A percentile compares a stretch with the other conserved stretches of the same genome.
Evolutionary conservation across 2,329 filamentous ascomycete genomes (phyloP).

Genomic region (Alternaria sp.): DNA sequence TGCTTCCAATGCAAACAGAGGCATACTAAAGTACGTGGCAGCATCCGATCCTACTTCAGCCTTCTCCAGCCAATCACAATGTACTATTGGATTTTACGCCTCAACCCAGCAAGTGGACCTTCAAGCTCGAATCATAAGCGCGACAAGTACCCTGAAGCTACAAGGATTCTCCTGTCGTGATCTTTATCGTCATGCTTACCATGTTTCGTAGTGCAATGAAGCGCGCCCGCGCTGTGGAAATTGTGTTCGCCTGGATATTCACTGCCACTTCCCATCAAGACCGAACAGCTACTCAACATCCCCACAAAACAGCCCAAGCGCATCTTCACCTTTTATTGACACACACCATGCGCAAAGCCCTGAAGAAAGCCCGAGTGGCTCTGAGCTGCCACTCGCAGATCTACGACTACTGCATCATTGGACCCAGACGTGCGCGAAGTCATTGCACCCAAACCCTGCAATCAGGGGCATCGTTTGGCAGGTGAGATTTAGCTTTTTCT

Average conservation of each 20-base stretch:
- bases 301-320: slow-evolving; percentile 27
- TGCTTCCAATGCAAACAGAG: slow-evolving; percentile 46
- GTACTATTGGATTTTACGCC: slow-evolving; percentile 3
- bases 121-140: background rate
- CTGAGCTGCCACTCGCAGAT: slow-evolving; percentile 40
- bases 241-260: slow-evolving; percentile 43
- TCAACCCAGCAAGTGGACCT: background rate
- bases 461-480: slow-evolving; percentile 27
- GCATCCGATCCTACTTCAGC: background rate
- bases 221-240: slow-evolving; percentile 42
- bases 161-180: background rate
- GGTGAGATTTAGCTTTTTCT: background rate
- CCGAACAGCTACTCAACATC: slow-evolving; percentile 31
- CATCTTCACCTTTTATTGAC: slow-evolving; percentile 21
- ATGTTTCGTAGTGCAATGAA: slow-evolving; percentile 41
- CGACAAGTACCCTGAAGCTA: background rate
- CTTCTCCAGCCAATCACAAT: slow-evolving; percentile 20
- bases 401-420: slow-evolving; percentile 43
- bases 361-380: slow-evolving; percentile 14
- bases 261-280: slow-evolving; percentile 39
- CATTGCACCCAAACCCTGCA: slow-evolving; percentile 29
- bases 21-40: slow-evolving; percentile 42
- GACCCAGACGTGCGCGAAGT: slow-evolving; percentile 34
- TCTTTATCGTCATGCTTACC: slow-evolving; percentile 7
- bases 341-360: slow-evolving; percentile 13